Evolutionary conservation across 2,329 filamentous ascomycete genomes (phyloP).

Genomic region (Cladophialophora bantiana): DNA sequence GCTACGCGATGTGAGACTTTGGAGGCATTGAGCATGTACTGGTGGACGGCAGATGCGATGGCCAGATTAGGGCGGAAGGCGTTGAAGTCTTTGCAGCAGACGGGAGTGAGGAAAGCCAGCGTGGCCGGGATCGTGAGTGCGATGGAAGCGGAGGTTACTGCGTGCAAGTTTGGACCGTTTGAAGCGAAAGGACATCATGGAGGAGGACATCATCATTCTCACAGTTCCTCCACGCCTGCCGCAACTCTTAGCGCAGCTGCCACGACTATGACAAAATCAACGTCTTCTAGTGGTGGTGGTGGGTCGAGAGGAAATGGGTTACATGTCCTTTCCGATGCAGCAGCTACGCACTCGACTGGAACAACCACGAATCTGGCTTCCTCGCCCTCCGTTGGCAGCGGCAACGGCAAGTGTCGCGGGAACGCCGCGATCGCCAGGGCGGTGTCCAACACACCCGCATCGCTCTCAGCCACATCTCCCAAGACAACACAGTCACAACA

Average conservation of each 20-base stretch:
- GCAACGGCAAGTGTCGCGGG: neutral
- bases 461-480: neutral
- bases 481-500: constrained; percentile 4
- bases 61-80: constrained; percentile 50
- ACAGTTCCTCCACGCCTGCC: constrained; percentile 4
- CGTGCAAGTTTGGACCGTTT: constrained; percentile 41
- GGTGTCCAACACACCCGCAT: neutral
- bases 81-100: constrained; percentile 42
- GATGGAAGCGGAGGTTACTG: constrained; percentile 49
- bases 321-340: constrained; percentile 40
- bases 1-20: constrained; percentile 47
- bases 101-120: constrained; percentile 44
- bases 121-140: constrained; percentile 55
- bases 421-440: neutral
- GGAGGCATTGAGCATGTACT: constrained; percentile 46
- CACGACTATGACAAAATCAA: neutral
- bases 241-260: neutral
- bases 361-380: neutral
- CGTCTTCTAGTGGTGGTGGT: neutral
- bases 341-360: constrained; percentile 33
- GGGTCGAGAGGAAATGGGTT: constrained; percentile 29
- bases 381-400: neutral
- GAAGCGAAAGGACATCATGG: constrained; percentile 22
- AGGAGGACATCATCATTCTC: neutral
- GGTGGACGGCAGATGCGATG: constrained; percentile 54